Evolutionary conservation across 192 early-diverging fungal species (phyloP).

Genomic region (Kickxella alabastrina): DNA sequence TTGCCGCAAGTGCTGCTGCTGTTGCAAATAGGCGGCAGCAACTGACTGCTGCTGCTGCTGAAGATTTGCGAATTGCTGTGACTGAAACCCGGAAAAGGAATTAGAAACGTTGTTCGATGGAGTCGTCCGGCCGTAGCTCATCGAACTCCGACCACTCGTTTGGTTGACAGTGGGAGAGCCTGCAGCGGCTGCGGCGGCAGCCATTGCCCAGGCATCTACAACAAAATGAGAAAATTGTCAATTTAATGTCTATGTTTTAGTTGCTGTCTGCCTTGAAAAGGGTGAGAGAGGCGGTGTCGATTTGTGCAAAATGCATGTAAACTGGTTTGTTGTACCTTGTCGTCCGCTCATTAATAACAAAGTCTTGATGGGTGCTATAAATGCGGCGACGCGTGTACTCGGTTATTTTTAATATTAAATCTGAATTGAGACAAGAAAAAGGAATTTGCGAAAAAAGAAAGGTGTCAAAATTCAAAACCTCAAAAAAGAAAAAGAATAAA

Average conservation of each 20-base stretch:
- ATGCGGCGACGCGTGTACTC: too few species aligned
- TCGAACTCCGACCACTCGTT: conserved; percentile 22
- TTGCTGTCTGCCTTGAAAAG: too few species aligned
- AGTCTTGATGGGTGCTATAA: too few species aligned
- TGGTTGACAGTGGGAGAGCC: conserved; percentile 7
- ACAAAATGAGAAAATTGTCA: background rate
- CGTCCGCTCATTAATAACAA: conserved; percentile 49
- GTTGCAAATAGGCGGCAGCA: conserved; percentile 28
- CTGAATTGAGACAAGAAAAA: too few species aligned
- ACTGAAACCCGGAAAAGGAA: conserved; percentile 28
- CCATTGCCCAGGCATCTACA: conserved; percentile 42
- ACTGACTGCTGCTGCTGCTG: conserved; percentile 26
- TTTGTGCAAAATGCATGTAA: background rate
- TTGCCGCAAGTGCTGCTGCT: conserved; percentile 22
- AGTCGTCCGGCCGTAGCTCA: conserved; percentile 33
- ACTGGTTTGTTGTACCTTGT: conserved; percentile 39
- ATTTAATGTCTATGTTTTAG: too few species aligned
- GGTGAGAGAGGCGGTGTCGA: too few species aligned
- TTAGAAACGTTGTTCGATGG: conserved; percentile 11
- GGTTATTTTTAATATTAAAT: too few species aligned
- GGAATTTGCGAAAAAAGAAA: too few species aligned
- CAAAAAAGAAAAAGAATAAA: too few species aligned
- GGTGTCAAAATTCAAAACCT: too few species aligned
- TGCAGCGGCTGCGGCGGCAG: conserved; percentile 14
- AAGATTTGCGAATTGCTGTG: conserved; percentile 27